Evolutionary conservation across 495 filamentous ascomycete species (phyloP), one percentile per base, ranked within the genome.

Genomic region (Hypoxylon lenormandii): DNA sequence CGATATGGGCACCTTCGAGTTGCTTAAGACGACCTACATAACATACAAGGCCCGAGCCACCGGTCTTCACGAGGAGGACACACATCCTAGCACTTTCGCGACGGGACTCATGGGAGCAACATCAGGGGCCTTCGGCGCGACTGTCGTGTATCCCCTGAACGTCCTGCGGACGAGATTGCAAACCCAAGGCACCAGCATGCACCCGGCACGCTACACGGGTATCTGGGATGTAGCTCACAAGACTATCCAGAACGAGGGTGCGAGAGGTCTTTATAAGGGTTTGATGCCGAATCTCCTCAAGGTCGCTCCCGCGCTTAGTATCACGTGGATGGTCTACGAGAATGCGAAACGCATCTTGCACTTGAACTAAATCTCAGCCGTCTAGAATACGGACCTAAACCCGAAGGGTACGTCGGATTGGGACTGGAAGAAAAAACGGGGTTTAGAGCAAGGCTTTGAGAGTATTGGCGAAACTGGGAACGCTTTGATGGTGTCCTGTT

Each of bases 271-370:
- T 56, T 99, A 96, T 83, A 97, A 95, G 76, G 95, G 95, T 1
- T 81, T 97, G 61, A 97, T 94, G 23, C 95, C 95, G 22, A 99
- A 98, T 72, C 84, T 99, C 16, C 84, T 98, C 70, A 99, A 99
- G 80, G 95, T 99, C 33, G 93, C 94, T 7, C 95, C 95, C 0
- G 94, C 95, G 47, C 92, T 99, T 21, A 96, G 92, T 62, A 99
- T 99, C 78, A 93, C 94, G 42, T 98, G 97, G 82, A 91, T 98
- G 76, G 93, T 95, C 50, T 98, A 98, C 76, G 95, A 98, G 78
- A 97, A 97, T 73, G 87, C 92, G 51, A 98, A 98, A 82, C 87
- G 85, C 55, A 76, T 90, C 23, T 80, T 97, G 64, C 85, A 88
- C 18, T 80, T 97, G 60, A 87, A 80, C 66, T 94, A 78, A 40